Base-by-base conservation (phyloP, 352 stramenopile species). In the Globisporangium cederbergense region DNA sequence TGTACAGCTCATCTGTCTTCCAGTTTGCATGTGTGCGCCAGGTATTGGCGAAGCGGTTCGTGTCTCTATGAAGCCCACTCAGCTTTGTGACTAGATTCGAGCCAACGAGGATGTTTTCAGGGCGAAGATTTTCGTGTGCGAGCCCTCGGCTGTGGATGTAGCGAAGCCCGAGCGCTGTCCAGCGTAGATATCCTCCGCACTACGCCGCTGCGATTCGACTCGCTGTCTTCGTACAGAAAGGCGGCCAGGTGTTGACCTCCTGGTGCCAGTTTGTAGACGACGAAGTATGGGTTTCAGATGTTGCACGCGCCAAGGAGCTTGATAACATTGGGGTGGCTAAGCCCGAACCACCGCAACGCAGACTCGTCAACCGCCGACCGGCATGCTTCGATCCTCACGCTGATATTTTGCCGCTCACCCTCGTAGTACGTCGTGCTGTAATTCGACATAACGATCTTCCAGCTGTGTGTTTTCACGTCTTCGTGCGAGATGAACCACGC, bases 161-260 rank as follows among this genome's bases (percentile, higher is more conserved):
- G 6, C 43, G 38, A 59, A 49, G 53, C 28, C 67, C 67, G 32
- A 77, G 36, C 30, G 71, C 67, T 36, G 49, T 60, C 60, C 74
- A 38, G 22, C 64, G 68, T 18, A 77, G 10, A 4, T 55, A 61
- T 28, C 9, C 61, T 47, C 71, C 34, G 61, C 65, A 4, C 57
- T 14, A 16, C 7, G 6, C 16, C 20, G 10, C 53, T 16, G 14
- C 34, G 10, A 25, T 36, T 58, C 18, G 11, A 30, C 34, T 40
- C 34, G 34, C 10, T 40, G 28, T 49, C 25, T 6, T 58, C 8
- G 42, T 54, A 10, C 34, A 60, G 43, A 30, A 43, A 58, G 5
- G 42, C 51, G 4, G 28, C 28, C 30, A 58, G 28, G 18, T 58
- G 16, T 40, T 20, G 42, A 6, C n/a, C 28, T 16, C 46, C 46